Conservation (phyloP, 176 grass and related monocot species). For the Aegilops bicornis region DNA sequence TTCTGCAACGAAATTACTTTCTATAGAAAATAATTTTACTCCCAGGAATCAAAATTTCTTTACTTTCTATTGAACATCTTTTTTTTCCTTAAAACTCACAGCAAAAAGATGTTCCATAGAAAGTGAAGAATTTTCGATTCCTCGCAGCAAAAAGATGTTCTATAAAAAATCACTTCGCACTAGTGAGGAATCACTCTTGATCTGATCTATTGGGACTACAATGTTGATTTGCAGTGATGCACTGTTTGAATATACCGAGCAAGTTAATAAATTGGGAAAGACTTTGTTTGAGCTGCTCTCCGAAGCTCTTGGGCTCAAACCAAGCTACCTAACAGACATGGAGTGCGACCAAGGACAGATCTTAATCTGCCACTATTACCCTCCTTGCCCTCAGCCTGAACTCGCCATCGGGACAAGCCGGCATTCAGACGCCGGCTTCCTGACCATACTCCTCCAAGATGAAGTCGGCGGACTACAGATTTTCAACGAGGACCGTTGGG, state of each 20-base stretch:
- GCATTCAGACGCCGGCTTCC: constrained; percentile 49
- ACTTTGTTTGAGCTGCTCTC: constrained; percentile 47
- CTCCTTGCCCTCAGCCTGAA: constrained; percentile 59
- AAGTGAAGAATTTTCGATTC: no score
- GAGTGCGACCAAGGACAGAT: constrained; percentile 46
- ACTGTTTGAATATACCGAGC: constrained; percentile 42
- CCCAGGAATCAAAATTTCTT: no score
- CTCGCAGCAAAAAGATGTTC: no score
- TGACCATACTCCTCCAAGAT: constrained; percentile 52
- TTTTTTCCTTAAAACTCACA: no score
- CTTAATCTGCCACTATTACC: constrained; percentile 57
- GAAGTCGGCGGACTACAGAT: constrained; percentile 46
- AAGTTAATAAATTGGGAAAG: constrained; percentile 18
- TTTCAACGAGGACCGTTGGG: constrained; percentile 32
- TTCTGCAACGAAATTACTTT: no score
- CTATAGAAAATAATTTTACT: no score
- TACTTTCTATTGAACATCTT: no score
- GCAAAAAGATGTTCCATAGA: no score
- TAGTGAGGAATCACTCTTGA: no score
- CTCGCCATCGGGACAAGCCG: constrained; percentile 40
- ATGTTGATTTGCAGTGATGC: constrained; percentile 16
- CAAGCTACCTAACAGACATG: constrained; percentile 32
- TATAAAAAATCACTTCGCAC: no score
- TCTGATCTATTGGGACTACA: no score
- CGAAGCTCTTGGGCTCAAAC: constrained; percentile 46